phyloP scores from a whole-genome alignment of 169 alveolate species.

The Plasmodium fragile region DNA sequence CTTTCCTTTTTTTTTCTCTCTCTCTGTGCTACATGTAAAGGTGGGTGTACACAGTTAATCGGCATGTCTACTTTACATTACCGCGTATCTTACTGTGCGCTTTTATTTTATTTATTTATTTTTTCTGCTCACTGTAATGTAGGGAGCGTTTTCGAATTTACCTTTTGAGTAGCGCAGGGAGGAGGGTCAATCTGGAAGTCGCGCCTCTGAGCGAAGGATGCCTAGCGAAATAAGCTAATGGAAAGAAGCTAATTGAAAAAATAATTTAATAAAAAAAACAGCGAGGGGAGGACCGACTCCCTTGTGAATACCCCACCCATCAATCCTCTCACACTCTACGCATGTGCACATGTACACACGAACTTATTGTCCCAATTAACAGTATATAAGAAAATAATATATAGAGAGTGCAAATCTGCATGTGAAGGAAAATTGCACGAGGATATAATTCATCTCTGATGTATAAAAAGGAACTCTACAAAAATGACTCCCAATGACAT shows the following conservation, averaged over 20 bases:
- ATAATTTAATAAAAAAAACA: conserved; percentile 1
- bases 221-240: not conserved
- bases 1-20: conserved; percentile 16
- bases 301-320: not conserved
- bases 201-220: not conserved
- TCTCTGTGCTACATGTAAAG: not conserved
- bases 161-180: conserved; percentile 7
- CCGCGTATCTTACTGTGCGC: not conserved
- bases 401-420: not conserved
- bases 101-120: conserved; percentile 8
- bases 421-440: not conserved
- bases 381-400: not conserved
- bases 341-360: not conserved
- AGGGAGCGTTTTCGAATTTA: not conserved
- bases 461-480: not conserved
- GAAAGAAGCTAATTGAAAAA: conserved; percentile 5
- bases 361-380: not conserved
- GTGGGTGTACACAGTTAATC: not conserved
- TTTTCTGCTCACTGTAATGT: conserved; percentile 5
- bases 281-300: not conserved
- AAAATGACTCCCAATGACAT: conserved; percentile 37
- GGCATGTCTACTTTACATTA: conserved; percentile 30
- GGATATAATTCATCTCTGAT: not conserved
- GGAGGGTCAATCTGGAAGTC: not conserved
- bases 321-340: not conserved